A percentile compares a stretch with the other conserved stretches of the same genome.
These are phyloP conservation scores for Bipolaris oryzae DNA, from an alignment of 2,329 filamentous ascomycete genomes.

Conservation along the genomic window DNA sequence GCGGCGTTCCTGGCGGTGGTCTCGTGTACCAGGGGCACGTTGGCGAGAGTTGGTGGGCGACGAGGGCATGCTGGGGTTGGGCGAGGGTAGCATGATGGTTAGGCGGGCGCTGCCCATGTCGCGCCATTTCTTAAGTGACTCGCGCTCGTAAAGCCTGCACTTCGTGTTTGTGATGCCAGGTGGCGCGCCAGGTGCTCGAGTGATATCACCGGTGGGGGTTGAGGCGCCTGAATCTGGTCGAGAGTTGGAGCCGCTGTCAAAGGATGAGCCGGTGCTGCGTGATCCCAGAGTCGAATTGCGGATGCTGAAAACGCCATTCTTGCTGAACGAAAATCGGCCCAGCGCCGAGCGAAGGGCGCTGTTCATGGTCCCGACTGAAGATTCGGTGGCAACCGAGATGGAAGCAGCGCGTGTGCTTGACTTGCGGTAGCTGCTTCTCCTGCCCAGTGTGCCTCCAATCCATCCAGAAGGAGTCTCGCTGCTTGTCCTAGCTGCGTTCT, in stretches of 20 bases:
- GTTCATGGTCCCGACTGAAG: constrained; percentile 76
- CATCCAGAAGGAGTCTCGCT: constrained; percentile 54
- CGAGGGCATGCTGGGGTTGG: constrained; percentile 56
- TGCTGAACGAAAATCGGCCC: constrained; percentile 70
- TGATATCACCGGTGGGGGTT: constrained; percentile 39
- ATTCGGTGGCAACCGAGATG: constrained; percentile 70
- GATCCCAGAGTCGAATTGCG: constrained; percentile 75
- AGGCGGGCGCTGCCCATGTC: constrained; percentile 86
- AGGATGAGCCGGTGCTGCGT: constrained; percentile 60
- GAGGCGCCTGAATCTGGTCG: constrained; percentile 39
- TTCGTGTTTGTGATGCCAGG: constrained; percentile 79
- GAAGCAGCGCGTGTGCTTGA: constrained; percentile 60
- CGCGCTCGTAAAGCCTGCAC: constrained; percentile 82
- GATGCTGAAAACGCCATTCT: constrained; percentile 80
- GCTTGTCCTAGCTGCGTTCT: constrained; percentile 53
- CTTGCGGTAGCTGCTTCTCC: constrained; percentile 62
- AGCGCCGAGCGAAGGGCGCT: constrained; percentile 76
- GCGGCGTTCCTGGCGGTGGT: constrained; percentile 73
- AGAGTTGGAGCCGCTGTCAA: constrained; percentile 50
- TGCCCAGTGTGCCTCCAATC: constrained; percentile 53
- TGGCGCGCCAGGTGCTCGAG: constrained; percentile 51
- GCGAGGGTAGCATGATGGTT: constrained; percentile 75
- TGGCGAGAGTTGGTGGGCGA: constrained; percentile 36
- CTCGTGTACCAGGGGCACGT: constrained; percentile 46
- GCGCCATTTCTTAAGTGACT: constrained; percentile 78